Base-by-base conservation (phyloP, 2,329 filamentous ascomycete species). In the Kalaharituber pfeilii region DNA sequence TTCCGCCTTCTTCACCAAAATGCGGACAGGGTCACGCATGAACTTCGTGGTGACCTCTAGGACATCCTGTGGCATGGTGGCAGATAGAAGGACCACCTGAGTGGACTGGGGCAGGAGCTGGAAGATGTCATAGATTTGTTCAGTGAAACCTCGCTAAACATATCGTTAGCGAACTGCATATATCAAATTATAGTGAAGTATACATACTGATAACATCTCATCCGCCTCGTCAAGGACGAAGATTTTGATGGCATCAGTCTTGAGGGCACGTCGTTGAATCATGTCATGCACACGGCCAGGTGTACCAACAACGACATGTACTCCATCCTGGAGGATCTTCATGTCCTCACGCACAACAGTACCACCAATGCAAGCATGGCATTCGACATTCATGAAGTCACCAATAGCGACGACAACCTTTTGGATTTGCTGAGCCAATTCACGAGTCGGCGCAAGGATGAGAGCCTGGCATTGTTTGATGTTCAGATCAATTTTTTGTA, bases 111-210 rank as follows among this genome's bases (percentile, higher is more conserved):
- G 91, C 53, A 98, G 84, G 59, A 95, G 85, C 75, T 94, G 89
- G 82, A 95, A 98, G 75, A 98, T 94, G 73, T 98, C 91, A 79
- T 98, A 98, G 76, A 98, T 98, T 77, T 98, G 91, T 78, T 98
- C 91, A 67, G 88, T 94, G 81, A 98, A 98, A 78, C 91, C 91
- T 68, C 89, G 89, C 79, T 86, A 62, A 25, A 66, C 53, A 51
- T 27, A 53, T 50, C 62, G 67, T 75, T 66, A 74, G 70, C 15
- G n/a, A n/a, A n/a, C n/a, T n/a, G n/a, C n/a, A n/a, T n/a, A 39
- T 39, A 39, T 39, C 33, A 4, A 39, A 13, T 18, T 15, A 6
- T 39, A 39, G 13, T 50, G 42, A 30, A 25, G 11, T 33, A 30
- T 59, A 74, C 79, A 70, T 72, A 83, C 80, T 69, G 86, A 93